These are phyloP conservation scores for Pachyrhizus erosus DNA, from an alignment of 306 rosid species.

Conservation along the genomic window DNA sequence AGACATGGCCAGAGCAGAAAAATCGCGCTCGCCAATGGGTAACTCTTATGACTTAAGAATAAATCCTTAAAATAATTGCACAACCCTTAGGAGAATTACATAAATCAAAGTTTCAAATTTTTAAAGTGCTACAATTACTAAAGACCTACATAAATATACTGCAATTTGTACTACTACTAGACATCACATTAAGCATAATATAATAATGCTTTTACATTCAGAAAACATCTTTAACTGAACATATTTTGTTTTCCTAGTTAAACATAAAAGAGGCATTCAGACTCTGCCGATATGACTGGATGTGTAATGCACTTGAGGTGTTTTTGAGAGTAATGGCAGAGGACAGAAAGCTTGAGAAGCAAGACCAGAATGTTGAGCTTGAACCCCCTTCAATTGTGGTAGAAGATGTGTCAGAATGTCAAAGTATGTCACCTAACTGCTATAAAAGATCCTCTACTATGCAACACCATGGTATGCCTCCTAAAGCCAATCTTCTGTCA, in stretches of 20 bases:
- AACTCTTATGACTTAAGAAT: constrained; percentile 12
- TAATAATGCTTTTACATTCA: background rate
- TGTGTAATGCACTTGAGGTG: constrained; percentile 71
- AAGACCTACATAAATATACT: background rate
- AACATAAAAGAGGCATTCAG: constrained; percentile 66
- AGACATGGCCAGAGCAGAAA: constrained; percentile 78
- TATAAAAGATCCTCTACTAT: constrained; percentile 47
- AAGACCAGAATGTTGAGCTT: constrained; percentile 25
- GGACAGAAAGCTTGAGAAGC: constrained; percentile 36
- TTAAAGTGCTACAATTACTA: background rate
- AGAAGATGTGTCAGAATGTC: constrained; percentile 55
- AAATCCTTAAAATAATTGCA: background rate
- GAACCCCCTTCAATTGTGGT: constrained; percentile 31
- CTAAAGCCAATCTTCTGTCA: constrained; percentile 42
- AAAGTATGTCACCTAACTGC: constrained; percentile 50
- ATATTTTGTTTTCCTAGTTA: constrained; percentile 51
- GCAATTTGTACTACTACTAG: background rate
- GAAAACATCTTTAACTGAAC: constrained; percentile 28
- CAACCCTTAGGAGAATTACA: background rate
- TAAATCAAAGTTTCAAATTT: background rate
- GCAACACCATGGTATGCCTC: constrained; percentile 53
- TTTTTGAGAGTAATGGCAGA: constrained; percentile 65
- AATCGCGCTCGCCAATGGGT: constrained; percentile 81
- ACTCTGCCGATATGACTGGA: constrained; percentile 89
- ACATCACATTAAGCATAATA: constrained; percentile 29